A percentile compares a stretch with the other conserved stretches of the same genome.
Conservation (phyloP, 1,284 basidiomycete species). For the Stygiomarasmius scandens region DNA sequence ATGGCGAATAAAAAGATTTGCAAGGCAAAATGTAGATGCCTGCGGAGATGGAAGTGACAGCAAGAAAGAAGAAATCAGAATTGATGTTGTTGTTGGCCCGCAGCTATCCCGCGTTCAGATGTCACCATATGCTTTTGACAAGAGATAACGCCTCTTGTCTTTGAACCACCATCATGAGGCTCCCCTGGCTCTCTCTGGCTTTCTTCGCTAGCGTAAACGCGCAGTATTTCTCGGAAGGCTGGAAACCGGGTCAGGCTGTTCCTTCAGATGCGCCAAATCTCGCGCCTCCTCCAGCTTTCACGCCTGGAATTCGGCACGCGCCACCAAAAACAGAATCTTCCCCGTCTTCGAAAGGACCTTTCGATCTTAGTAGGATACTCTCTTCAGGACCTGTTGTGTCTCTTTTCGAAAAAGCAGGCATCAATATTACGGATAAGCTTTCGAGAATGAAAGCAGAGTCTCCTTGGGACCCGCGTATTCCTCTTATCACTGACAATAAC, state of each 20-base stretch:
- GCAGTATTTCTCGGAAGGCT: slow-evolving; percentile 78
- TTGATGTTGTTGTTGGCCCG: not conserved
- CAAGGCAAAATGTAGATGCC: too few species aligned
- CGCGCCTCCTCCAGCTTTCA: slow-evolving; percentile 1
- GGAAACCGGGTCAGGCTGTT: slow-evolving; percentile 68
- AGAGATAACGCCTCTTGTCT: slow-evolving; percentile 12
- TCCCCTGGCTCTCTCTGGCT: slow-evolving; percentile 36
- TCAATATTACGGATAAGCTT: slow-evolving; percentile 68
- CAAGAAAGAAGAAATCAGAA: not conserved
- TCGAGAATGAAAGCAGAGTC: slow-evolving; percentile 39
- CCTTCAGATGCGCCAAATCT: slow-evolving; percentile 26
- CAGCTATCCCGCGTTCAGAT: not conserved
- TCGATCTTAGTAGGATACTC: slow-evolving; percentile 52
- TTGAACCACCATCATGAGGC: slow-evolving; percentile 52
- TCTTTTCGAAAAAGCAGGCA: slow-evolving; percentile 57
- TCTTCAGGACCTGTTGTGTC: slow-evolving; percentile 52
- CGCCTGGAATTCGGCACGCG: not conserved
- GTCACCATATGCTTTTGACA: not conserved
- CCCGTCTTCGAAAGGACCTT: slow-evolving; percentile 21
- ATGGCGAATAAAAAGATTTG: too few species aligned
- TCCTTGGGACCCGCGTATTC: slow-evolving; percentile 71
- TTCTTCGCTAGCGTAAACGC: slow-evolving; percentile 47
- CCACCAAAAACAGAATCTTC: not conserved
- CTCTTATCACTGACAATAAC: slow-evolving; percentile 76
- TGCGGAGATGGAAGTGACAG: not conserved